Percentiles rank a stretch among this genome's conserved stretches.
Conservation (phyloP, 305 asterid genomes). For the Solanum hybrid region DNA sequence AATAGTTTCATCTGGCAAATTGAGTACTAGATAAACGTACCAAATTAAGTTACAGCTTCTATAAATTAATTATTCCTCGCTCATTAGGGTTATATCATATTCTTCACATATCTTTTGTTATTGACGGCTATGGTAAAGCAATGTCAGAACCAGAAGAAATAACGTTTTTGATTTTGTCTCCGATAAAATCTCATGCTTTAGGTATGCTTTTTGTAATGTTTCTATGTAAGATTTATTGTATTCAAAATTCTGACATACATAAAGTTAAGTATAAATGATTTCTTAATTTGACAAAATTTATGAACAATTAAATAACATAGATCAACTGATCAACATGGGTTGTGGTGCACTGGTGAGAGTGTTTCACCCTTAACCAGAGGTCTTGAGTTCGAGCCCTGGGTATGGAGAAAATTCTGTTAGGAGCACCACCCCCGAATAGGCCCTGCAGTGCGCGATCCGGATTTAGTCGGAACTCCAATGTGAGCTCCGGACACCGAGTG, state of each 20-base stretch:
- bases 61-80: not conserved
- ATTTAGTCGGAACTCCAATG: no score
- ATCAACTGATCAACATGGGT: not conserved
- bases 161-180: not conserved
- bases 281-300: not conserved
- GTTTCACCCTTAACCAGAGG: no score
- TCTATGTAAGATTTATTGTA: not conserved
- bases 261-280: not conserved
- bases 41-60: not conserved
- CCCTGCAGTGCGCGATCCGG: no score
- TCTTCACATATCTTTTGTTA: not conserved
- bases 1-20: not conserved
- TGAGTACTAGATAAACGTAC: not conserved
- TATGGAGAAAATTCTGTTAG: no score
- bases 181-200: not conserved
- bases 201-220: not conserved
- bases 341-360: no score
- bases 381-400: no score
- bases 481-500: no score
- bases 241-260: not conserved
- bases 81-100: not conserved
- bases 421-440: no score
- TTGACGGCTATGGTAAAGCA: not conserved
- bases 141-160: not conserved
- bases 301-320: not conserved